phyloP scores from a whole-genome alignment of 257 asterid species.

The Solanum tacnaense region DNA sequence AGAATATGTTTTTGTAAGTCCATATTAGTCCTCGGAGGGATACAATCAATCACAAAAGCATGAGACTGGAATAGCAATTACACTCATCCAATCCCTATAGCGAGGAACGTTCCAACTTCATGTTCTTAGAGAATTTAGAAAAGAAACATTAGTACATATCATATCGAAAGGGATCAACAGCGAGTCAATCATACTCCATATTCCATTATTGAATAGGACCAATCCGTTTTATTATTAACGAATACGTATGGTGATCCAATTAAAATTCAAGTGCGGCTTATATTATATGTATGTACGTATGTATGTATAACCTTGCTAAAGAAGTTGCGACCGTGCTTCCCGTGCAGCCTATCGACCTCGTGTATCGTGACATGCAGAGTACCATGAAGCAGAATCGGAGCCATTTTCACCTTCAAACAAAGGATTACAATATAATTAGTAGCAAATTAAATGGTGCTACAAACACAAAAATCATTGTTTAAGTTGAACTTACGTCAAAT shows the following conservation, averaged over 20 bases:
- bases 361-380: conserved; percentile 35
- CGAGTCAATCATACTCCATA: neutral
- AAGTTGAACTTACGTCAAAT: neutral
- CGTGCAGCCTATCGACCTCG: conserved; percentile 27
- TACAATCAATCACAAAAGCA: neutral
- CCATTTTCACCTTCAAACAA: conserved; percentile 20
- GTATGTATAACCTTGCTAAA: conserved; percentile 24
- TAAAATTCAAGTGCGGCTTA: too few relatives aligned
- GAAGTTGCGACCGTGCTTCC: conserved; percentile 9
- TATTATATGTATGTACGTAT: neutral
- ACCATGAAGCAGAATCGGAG: conserved; percentile 29
- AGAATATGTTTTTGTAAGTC: too few relatives aligned
- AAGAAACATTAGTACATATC: neutral
- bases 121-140: neutral
- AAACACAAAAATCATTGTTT: neutral
- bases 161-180: neutral
- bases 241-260: neutral
- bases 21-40: neutral
- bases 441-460: neutral
- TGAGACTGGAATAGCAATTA: neutral
- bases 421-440: neutral
- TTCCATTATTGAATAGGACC: neutral
- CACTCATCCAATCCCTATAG: neutral
- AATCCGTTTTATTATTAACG: neutral
- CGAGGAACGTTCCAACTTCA: neutral